Evolutionary conservation across 176 grass and related monocot species (phyloP).

Genomic region (Miscanthus lutarioriparius): DNA sequence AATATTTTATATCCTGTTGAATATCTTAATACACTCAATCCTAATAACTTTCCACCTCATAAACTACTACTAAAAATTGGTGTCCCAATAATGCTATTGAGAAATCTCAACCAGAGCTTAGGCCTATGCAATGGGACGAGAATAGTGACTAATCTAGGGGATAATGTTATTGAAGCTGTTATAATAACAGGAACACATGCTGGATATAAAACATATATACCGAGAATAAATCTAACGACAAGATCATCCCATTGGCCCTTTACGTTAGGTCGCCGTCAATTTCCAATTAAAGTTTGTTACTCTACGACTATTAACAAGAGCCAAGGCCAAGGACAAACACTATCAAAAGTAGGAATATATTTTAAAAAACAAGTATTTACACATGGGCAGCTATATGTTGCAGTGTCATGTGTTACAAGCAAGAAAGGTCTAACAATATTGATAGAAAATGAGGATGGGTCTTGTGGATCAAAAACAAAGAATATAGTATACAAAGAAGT

Average conservation of each 20-base stretch:
- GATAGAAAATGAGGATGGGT: not conserved
- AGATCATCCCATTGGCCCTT: not conserved
- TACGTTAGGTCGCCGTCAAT: not conserved
- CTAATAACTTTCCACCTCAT: not conserved
- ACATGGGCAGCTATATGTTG: not conserved
- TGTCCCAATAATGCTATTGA: too few relatives aligned
- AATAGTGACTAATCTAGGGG: too few relatives aligned
- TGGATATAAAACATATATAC: not conserved
- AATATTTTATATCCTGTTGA: not conserved
- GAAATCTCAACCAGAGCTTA: too few relatives aligned
- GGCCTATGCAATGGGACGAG: too few relatives aligned
- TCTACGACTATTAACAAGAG: not conserved
- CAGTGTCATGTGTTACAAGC: not conserved
- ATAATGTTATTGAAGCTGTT: too few relatives aligned
- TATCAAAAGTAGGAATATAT: too few relatives aligned
- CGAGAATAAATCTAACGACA: not conserved
- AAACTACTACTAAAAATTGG: too few relatives aligned
- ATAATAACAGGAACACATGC: not conserved
- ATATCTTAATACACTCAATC: not conserved
- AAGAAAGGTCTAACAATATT: not conserved
- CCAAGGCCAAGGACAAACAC: not conserved
- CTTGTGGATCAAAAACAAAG: not conserved
- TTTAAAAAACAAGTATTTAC: not conserved
- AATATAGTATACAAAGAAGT: not conserved
- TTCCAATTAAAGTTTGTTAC: not conserved